Percentiles rank a stretch among this genome's conserved stretches.
Conservation (phyloP, 2,329 filamentous ascomycete genomes). For the Cladosporium velox region DNA sequence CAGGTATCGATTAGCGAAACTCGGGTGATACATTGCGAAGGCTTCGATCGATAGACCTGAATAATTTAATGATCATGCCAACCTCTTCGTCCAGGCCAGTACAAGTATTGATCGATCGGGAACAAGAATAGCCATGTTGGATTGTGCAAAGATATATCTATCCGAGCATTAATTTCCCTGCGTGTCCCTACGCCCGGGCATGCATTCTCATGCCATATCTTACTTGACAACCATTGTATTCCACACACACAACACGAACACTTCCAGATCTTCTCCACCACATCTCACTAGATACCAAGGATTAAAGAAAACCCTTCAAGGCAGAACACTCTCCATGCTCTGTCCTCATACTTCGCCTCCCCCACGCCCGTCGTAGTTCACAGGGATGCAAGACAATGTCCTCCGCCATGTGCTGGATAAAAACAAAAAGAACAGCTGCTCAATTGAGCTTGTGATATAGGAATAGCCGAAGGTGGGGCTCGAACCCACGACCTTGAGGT, state of each 20-base stretch:
- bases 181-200: no score
- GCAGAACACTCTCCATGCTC: background rate
- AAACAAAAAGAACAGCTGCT: constrained; percentile 1
- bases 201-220: background rate
- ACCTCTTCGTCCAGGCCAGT: no score
- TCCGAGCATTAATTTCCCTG: background rate
- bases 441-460: constrained; percentile 17
- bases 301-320: background rate
- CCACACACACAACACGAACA: background rate
- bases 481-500: constrained; percentile 32
- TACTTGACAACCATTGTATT: background rate
- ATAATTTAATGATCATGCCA: background rate
- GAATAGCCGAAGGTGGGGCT: constrained; percentile 33
- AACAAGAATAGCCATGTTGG: background rate
- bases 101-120: background rate
- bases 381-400: background rate
- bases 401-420: no score
- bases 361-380: background rate
- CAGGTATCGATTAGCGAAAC: background rate
- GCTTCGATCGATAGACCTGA: background rate
- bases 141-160: background rate
- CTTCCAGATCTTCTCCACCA: background rate
- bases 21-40: background rate
- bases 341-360: background rate
- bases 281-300: no score